Conservation (phyloP, 331 rosid genomes). For the Dryas integrifolia region DNA sequence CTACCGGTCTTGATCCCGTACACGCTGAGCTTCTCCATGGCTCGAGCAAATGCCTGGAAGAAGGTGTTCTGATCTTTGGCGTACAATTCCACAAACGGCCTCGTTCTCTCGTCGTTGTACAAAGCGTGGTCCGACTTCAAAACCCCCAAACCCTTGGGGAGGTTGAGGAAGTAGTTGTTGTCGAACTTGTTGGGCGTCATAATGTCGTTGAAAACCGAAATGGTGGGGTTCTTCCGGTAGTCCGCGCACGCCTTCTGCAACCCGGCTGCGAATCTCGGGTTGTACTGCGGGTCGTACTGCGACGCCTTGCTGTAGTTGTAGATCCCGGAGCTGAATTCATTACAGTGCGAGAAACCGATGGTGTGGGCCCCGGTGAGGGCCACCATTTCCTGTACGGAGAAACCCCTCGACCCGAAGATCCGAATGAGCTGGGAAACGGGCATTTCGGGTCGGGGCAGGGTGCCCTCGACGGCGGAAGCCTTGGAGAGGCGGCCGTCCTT, state of each 20-base stretch:
- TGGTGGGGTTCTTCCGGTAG: slow-evolving; percentile 50
- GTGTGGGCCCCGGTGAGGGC: slow-evolving; percentile 86
- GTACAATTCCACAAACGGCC: slow-evolving; percentile 49
- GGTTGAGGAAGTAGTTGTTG: slow-evolving; percentile 71
- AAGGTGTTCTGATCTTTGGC: slow-evolving; percentile 49
- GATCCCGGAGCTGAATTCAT: slow-evolving; percentile 41
- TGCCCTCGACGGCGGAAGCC: slow-evolving; percentile 36
- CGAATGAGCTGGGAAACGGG: slow-evolving; percentile 44
- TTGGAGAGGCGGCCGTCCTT: slow-evolving; percentile 46
- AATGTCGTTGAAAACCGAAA: slow-evolving; percentile 70
- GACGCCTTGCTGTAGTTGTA: slow-evolving; percentile 39
- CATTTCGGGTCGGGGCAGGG: slow-evolving; percentile 63
- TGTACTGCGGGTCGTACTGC: slow-evolving; percentile 42
- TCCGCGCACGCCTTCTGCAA: slow-evolving; percentile 56
- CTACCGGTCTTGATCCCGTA: slow-evolving; percentile 57
- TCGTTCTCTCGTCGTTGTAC: slow-evolving; percentile 46
- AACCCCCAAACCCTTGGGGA: slow-evolving; percentile 63
- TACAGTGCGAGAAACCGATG: slow-evolving; percentile 75
- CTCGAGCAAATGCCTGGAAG: slow-evolving; percentile 52
- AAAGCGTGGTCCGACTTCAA: slow-evolving; percentile 70
- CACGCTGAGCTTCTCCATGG: slow-evolving; percentile 74
- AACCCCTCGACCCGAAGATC: slow-evolving; percentile 52
- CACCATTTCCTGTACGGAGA: slow-evolving; percentile 68
- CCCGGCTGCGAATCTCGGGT: slow-evolving; percentile 56
- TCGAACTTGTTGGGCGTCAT: slow-evolving; percentile 88